Evolutionary conservation across 2,329 filamentous ascomycete genomes (phyloP).

Genomic region (Salinomyces thailandicus): DNA sequence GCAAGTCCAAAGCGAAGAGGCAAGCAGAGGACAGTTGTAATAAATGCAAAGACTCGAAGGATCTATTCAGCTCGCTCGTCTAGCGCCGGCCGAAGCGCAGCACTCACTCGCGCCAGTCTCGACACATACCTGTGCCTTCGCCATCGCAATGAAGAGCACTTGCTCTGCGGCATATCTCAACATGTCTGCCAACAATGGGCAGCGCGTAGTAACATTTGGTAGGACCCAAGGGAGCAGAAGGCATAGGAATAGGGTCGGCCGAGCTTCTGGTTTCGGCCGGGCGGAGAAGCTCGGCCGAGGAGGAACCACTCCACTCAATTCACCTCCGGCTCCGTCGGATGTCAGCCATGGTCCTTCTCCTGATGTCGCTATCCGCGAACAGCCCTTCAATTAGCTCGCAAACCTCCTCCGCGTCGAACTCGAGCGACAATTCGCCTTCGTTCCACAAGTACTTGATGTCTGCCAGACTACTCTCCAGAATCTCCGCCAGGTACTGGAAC

Average conservation of each 20-base stretch:
- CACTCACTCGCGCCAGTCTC: too few species aligned
- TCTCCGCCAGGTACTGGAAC: slow-evolving; percentile 54
- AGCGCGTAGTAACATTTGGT: too few species aligned
- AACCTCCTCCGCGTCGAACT: slow-evolving; percentile 52
- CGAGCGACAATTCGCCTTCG: slow-evolving; percentile 52
- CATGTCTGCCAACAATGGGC: too few species aligned
- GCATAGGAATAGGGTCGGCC: too few species aligned
- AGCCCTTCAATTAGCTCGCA: slow-evolving; percentile 53
- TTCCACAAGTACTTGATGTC: slow-evolving; percentile 57
- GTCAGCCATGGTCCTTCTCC: slow-evolving; percentile 48
- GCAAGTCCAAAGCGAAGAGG: background rate
- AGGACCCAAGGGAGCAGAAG: too few species aligned
- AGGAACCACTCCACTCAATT: too few species aligned
- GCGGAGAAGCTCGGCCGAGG: too few species aligned
- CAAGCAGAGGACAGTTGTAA: background rate
- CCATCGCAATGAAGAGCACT: too few species aligned
- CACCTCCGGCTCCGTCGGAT: slow-evolving; percentile 32
- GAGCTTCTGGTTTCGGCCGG: too few species aligned
- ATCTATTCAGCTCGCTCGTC: background rate
- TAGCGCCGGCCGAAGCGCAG: too few species aligned
- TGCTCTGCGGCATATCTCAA: too few species aligned
- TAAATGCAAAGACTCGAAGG: background rate
- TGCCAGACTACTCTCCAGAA: slow-evolving; percentile 51
- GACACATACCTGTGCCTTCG: too few species aligned
- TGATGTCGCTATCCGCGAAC: slow-evolving; percentile 52